These are phyloP conservation scores for Globisporangium mamillatum DNA, from an alignment of 352 stramenopile species.

Conservation along the genomic window DNA sequence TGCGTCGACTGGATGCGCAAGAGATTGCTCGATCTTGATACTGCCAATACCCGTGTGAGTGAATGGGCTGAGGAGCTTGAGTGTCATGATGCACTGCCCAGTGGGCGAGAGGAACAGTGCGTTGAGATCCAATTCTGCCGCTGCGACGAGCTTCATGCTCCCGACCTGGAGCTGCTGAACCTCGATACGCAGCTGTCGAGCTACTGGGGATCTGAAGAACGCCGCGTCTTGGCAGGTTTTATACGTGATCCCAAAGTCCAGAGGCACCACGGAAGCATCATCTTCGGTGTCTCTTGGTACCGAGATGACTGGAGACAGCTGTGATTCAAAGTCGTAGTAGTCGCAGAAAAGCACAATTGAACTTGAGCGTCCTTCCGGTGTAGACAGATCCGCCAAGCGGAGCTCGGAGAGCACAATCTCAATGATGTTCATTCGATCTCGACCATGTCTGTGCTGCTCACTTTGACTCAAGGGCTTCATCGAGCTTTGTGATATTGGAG, in stretches of 20 bases:
- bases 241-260: slow-evolving; percentile 36
- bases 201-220: slow-evolving; percentile 23
- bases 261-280: not conserved
- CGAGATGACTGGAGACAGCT: slow-evolving; percentile 29
- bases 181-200: slow-evolving; percentile 22
- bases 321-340: slow-evolving; percentile 44
- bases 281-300: not conserved
- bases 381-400: not conserved
- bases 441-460: not conserved
- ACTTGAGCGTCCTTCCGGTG: too few species aligned
- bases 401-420: slow-evolving; percentile 19
- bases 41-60: slow-evolving; percentile 13
- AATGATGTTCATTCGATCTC: slow-evolving; percentile 17
- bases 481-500: not conserved
- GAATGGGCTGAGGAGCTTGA: slow-evolving; percentile 22
- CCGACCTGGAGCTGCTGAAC: slow-evolving; percentile 20
- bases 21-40: slow-evolving; percentile 4
- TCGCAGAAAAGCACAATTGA: slow-evolving; percentile 31
- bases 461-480: not conserved
- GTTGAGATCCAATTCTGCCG: slow-evolving; percentile 8
- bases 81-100: slow-evolving; percentile 2
- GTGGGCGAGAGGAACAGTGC: slow-evolving; percentile 24
- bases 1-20: slow-evolving; percentile 17
- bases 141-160: slow-evolving; percentile 15
- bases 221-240: slow-evolving; percentile 23